Evolutionary conservation across 768 basidiomycete genomes (phyloP), one percentile per base, ranked within the genome.

Genomic region (Rhizopogon vinicolor): DNA sequence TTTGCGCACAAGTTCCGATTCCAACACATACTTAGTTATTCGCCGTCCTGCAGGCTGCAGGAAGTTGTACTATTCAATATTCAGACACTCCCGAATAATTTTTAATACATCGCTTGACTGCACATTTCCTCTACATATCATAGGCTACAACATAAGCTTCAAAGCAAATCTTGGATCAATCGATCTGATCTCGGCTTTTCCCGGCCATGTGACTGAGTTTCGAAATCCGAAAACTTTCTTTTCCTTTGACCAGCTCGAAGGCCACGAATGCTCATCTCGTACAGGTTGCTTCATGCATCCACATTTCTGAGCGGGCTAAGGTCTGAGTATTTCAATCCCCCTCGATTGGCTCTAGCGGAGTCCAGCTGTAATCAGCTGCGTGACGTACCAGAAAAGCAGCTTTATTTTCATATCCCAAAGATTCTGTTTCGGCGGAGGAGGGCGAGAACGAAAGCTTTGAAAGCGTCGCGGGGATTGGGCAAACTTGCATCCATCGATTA

Each of bases 261-360:
- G 82, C 84, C 77, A 81, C 84, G 78, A 84, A 19, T 72, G 83
- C 84, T 86, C 83, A 82, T 73, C 60, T 72, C 84, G 64, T 61
- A 82, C 79, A 75, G 75, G 76, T 75, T 55, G 62, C 56, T 55
- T 37, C 13, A 44, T 28, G 18, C 58, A 55, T 71, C 65, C 63
- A 58, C 57, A 54, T 60, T 85, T 70, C 77, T 83, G 83, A 87
- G 84, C 85, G 84, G 87, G 86, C 80, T 76, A 88, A 88, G 85
- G 86, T 87, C 85, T 85, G 86, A 87, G 85, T 70, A 79, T 83
- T 82, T 64, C 56, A 81, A 72, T 81, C 82, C 80, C 78, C 78
- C 77, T 76, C 54, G 80, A 82, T 78, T 62, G 83, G 72, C 79
- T 74, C 81, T 82, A 77, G 82, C 80, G 61, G 86, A 75, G 79